Evolutionary conservation across 2,329 filamentous ascomycete species (phyloP).

Genomic region (Diaporthe vaccinii): DNA sequence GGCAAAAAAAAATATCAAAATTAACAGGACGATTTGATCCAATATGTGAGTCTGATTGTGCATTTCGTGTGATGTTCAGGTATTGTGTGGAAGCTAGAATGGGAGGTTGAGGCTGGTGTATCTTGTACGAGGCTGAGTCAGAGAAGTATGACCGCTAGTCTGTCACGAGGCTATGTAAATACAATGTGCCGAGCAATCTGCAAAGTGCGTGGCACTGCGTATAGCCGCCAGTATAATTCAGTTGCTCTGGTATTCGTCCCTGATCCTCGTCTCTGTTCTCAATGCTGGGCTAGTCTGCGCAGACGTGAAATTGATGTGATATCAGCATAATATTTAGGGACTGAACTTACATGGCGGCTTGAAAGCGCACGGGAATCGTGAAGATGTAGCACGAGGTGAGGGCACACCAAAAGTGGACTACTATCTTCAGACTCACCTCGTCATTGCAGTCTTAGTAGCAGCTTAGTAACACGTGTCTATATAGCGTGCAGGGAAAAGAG

Average conservation of each 20-base stretch:
- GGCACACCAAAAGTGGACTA: neutral
- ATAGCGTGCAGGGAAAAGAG: neutral
- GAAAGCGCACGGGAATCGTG: neutral
- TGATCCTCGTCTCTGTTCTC: too few relatives aligned
- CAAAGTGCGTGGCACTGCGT: too few relatives aligned
- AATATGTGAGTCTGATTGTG: neutral
- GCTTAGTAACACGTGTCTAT: constrained; percentile 11
- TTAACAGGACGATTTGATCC: neutral
- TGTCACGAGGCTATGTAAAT: neutral
- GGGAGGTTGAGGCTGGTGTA: neutral
- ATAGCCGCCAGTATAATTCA: neutral
- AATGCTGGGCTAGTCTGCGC: neutral
- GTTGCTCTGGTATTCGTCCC: neutral
- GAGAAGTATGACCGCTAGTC: neutral
- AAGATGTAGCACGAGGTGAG: too few relatives aligned
- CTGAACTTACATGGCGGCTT: too few relatives aligned
- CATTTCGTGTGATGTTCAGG: neutral
- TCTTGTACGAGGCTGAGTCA: neutral
- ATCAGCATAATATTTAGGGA: too few relatives aligned
- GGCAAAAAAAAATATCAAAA: neutral
- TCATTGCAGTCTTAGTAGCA: neutral
- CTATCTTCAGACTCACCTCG: neutral
- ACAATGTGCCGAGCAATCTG: neutral
- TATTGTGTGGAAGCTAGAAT: neutral
- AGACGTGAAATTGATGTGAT: too few relatives aligned